Evolutionary conservation across 2,329 filamentous ascomycete genomes (phyloP).

Genomic region (Stemphylium vesicarium): DNA sequence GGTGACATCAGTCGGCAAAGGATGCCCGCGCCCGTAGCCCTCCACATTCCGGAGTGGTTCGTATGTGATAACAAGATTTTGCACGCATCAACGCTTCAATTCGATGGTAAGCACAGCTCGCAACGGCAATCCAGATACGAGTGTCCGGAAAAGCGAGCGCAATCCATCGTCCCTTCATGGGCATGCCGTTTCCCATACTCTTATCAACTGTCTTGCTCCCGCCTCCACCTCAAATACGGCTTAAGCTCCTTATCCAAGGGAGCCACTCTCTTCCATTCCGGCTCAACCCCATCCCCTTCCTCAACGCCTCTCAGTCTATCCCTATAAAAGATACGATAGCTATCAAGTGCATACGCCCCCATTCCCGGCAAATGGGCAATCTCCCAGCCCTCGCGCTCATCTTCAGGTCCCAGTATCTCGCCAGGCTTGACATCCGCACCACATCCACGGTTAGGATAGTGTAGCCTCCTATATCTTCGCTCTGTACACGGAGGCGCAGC

Average conservation of each 20-base stretch:
- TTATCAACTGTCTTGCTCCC: conserved; percentile 69
- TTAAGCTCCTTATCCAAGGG: conserved; percentile 88
- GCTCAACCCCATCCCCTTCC: conserved; percentile 68
- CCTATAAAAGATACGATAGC: conserved; percentile 92
- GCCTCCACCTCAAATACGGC: conserved; percentile 88
- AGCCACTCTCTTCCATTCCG: conserved; percentile 88
- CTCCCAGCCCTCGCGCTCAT: conserved; percentile 69
- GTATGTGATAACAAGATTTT: too few relatives aligned
- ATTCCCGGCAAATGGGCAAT: conserved; percentile 78
- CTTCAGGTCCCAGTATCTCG: conserved; percentile 46
- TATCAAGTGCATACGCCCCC: conserved; percentile 83
- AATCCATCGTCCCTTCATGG: too few relatives aligned
- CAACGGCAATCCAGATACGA: too few relatives aligned
- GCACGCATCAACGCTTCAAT: too few relatives aligned
- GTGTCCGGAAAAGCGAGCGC: too few relatives aligned
- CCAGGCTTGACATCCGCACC: conserved; percentile 52
- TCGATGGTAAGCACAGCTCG: too few relatives aligned
- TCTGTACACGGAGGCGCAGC: conserved; percentile 65
- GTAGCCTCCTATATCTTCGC: conserved; percentile 62
- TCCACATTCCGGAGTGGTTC: too few relatives aligned
- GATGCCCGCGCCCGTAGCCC: too few relatives aligned
- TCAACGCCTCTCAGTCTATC: conserved; percentile 71
- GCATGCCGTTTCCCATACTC: too few relatives aligned
- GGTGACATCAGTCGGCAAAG: too few relatives aligned
- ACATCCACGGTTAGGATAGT: conserved; percentile 44